Percentiles rank a stretch among this genome's conserved stretches.
phyloP scores from a whole-genome alignment of 169 alveolate genomes.

The Neospora caninum region DNA sequence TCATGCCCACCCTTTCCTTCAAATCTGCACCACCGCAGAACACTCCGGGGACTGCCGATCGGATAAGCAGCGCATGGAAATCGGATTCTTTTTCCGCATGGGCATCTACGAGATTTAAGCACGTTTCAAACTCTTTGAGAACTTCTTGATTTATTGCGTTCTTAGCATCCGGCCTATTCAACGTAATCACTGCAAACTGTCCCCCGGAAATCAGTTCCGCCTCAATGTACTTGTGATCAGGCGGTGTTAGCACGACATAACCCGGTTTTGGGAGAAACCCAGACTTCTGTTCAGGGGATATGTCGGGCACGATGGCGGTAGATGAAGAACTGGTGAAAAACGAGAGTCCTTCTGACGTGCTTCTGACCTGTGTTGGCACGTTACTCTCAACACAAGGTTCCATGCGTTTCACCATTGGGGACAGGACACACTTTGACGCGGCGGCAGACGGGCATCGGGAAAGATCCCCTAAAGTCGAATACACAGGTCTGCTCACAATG shows the following conservation, averaged over 20 bases:
- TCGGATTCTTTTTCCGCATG: background rate
- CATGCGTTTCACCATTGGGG: no score
- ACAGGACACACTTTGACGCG: no score
- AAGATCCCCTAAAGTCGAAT: no score
- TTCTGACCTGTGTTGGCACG: no score
- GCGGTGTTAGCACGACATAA: background rate
- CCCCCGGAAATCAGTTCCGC: background rate
- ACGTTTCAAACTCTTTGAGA: background rate
- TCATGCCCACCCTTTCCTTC: conserved; percentile 80
- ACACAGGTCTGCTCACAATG: no score
- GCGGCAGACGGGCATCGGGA: no score
- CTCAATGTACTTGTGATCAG: background rate
- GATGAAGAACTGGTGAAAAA: no score
- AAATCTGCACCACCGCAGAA: conserved; percentile 90
- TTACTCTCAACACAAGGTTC: no score
- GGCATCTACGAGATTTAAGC: background rate
- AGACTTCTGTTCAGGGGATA: no score
- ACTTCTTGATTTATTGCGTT: conserved; percentile 19
- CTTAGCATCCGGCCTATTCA: conserved; percentile 24
- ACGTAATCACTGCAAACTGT: background rate
- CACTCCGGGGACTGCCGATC: conserved; percentile 72
- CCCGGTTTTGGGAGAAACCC: background rate
- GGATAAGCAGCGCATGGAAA: conserved; percentile 72
- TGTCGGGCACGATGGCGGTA: no score
- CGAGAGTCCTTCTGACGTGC: no score